phyloP scores from a whole-genome alignment of 1,284 basidiomycete genomes.

The Cutaneotrichosporon arboriforme region DNA sequence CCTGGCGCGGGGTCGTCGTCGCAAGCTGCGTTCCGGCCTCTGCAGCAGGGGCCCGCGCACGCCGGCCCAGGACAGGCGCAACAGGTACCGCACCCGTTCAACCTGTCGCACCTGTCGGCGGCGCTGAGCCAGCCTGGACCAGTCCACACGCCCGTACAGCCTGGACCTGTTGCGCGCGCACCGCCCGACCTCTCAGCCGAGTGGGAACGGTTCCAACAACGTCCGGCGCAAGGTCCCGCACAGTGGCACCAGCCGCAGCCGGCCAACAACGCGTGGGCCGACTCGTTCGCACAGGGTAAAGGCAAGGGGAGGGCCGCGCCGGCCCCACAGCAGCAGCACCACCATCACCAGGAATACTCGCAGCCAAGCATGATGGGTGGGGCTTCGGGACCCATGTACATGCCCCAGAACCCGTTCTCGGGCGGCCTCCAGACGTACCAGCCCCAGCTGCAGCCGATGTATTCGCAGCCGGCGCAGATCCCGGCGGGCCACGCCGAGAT shows the following conservation, averaged over 20 bases:
- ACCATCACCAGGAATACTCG: not conserved
- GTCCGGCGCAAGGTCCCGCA: constrained; percentile 1
- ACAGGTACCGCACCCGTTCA: constrained; percentile 38
- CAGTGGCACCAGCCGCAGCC: constrained; percentile 18
- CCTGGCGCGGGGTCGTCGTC: constrained; percentile 12
- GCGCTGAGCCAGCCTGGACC: constrained; percentile 27
- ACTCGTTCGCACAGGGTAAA: constrained; percentile 18
- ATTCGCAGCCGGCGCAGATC: constrained; percentile 36
- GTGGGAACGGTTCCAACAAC: constrained; percentile 13
- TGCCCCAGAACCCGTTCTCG: constrained; percentile 13
- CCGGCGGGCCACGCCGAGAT: constrained; percentile 43
- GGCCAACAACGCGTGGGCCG: constrained; percentile 9
- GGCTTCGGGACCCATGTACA: constrained; percentile 4
- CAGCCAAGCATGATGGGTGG: constrained; percentile 10
- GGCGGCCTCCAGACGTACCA: constrained; percentile 18
- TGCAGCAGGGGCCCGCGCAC: constrained; percentile 5
- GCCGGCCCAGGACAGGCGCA: constrained; percentile 7
- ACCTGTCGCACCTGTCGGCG: constrained; percentile 40
- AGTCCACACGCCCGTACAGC: constrained; percentile 1
- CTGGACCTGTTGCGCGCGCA: not conserved
- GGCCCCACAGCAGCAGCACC: constrained; percentile 2
- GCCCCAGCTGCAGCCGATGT: constrained; percentile 17
- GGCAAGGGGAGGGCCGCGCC: constrained; percentile 23
- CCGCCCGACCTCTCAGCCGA: constrained; percentile 11
- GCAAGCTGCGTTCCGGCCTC: constrained; percentile 15